Percentiles rank a stretch among this genome's conserved stretches.
phyloP scores from a whole-genome alignment of 225 moss, liverwort and hornwort species.

The Marchantia polymorpha region DNA sequence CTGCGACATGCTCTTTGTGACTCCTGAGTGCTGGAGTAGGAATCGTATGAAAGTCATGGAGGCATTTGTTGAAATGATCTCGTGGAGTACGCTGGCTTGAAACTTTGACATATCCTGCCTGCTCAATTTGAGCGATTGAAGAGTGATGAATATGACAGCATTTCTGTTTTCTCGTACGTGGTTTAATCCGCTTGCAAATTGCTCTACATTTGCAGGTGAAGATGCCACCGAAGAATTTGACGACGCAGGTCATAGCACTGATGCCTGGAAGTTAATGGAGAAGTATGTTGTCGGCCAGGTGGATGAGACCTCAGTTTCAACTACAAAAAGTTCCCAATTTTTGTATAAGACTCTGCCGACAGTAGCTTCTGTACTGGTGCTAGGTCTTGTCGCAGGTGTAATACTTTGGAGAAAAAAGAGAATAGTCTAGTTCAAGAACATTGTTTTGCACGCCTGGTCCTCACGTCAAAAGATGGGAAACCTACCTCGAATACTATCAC shows the following conservation, averaged over 20 bases:
- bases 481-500: not conserved
- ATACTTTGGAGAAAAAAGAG: slow-evolving; percentile 20
- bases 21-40: too few species aligned
- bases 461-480: not conserved
- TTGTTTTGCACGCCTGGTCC: not conserved
- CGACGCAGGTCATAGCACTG: slow-evolving; percentile 60
- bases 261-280: slow-evolving; percentile 51
- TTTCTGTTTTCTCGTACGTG: not conserved
- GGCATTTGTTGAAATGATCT: too few species aligned
- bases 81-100: too few species aligned
- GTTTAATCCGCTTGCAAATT: not conserved
- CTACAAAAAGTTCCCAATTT: not conserved
- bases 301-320: not conserved
- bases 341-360: slow-evolving; percentile 10
- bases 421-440: not conserved
- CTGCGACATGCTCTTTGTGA: too few species aligned
- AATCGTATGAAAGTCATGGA: too few species aligned
- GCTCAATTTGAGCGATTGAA: too few species aligned
- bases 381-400: slow-evolving; percentile 19
- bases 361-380: slow-evolving; percentile 9
- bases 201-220: slow-evolving; percentile 34
- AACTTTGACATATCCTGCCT: too few species aligned
- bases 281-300: slow-evolving; percentile 55
- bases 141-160: not conserved
- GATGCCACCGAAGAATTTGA: slow-evolving; percentile 71